These are phyloP conservation scores for Tetrapisispora namnaoensis DNA, from an alignment of 805 yeast genomes.

Conservation along the genomic window DNA sequence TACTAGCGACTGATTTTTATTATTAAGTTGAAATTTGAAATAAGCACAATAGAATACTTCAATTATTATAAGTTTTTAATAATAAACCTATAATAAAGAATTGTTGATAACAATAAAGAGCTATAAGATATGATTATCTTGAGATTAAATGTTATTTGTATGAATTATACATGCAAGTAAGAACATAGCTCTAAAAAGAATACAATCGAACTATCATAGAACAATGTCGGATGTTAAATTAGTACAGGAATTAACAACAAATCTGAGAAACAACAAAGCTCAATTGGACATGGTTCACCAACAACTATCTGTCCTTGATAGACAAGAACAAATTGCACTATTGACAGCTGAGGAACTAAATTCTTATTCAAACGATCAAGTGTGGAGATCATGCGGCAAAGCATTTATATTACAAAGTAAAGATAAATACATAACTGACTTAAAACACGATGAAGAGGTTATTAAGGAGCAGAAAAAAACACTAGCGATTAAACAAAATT, in stretches of 20 bases:
- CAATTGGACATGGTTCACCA: conserved; percentile 25
- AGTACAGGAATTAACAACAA: conserved; percentile 19
- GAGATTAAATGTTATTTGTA: too few relatives aligned
- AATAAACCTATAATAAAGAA: too few relatives aligned
- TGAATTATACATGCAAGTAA: too few relatives aligned
- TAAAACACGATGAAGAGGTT: conserved; percentile 43
- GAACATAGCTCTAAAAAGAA: too few relatives aligned
- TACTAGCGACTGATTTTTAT: not conserved
- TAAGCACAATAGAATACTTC: too few relatives aligned
- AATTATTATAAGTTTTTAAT: not conserved
- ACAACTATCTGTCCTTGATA: conserved; percentile 22
- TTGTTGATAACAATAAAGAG: too few relatives aligned
- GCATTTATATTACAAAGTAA: conserved; percentile 42
- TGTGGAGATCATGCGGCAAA: conserved; percentile 84
- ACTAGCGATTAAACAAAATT: conserved; percentile 57
- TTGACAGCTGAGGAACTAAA: conserved; percentile 49
- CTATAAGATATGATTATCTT: too few relatives aligned
- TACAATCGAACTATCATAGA: not conserved
- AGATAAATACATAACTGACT: conserved; percentile 37
- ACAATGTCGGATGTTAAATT: not conserved
- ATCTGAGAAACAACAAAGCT: conserved; percentile 20
- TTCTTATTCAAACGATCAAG: conserved; percentile 39
- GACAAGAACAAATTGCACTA: conserved; percentile 38
- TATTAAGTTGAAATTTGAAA: not conserved
- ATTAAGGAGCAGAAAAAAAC: conserved; percentile 51